These are phyloP conservation scores for Blumeria hordei DNA, from an alignment of 2,329 filamentous ascomycete species.

Conservation along the genomic window DNA sequence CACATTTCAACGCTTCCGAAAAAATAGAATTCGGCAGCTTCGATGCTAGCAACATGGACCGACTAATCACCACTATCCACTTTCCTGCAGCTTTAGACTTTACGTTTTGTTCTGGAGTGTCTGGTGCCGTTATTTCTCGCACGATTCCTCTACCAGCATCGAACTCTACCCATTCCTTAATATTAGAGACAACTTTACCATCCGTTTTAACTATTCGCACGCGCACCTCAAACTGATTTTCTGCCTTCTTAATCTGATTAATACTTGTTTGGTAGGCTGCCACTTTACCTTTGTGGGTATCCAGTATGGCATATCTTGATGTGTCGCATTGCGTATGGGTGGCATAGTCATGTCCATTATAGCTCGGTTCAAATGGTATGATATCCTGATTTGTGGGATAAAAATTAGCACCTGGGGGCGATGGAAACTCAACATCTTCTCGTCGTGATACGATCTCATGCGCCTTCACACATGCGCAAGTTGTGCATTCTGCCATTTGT, in stretches of 20 bases:
- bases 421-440: slow-evolving; percentile 1
- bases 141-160: not conserved
- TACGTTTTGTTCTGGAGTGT: not conserved
- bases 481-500: too few relatives aligned
- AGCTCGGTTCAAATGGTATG: not conserved
- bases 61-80: too few relatives aligned
- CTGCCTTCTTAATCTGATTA: not conserved
- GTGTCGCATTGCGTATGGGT: too few relatives aligned
- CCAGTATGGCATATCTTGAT: not conserved
- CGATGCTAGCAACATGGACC: too few relatives aligned
- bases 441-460: slow-evolving; percentile 1
- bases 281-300: not conserved
- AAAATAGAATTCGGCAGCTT: too few relatives aligned
- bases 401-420: not conserved
- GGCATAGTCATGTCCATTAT: slow-evolving; percentile 1
- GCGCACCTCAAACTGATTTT: not conserved
- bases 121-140: not conserved
- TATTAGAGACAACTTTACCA: not conserved
- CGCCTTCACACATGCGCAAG: not conserved
- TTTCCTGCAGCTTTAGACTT: not conserved
- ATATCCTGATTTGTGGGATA: not conserved
- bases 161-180: not conserved
- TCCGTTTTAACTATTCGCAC: too few relatives aligned
- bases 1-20: too few relatives aligned
- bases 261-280: not conserved